A percentile compares a stretch with the other conserved stretches of the same genome.
Evolutionary conservation across 2,329 filamentous ascomycete genomes (phyloP).

Genomic region (Bisporella sp.): DNA sequence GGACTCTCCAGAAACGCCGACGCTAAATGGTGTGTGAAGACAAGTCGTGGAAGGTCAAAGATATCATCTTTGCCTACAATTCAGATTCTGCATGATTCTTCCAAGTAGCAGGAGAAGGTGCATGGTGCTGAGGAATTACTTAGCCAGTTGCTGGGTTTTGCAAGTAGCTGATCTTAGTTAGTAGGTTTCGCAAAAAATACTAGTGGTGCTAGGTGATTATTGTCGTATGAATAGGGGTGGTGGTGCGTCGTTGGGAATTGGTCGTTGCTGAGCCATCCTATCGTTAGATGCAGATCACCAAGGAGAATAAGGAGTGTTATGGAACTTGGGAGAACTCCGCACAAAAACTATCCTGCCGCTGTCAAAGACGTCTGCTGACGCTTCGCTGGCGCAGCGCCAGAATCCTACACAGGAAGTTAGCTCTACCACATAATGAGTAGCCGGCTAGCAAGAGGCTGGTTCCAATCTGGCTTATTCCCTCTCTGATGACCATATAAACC

Average conservation of each 20-base stretch:
- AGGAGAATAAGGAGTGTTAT: slow-evolving; percentile 15
- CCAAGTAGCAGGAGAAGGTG: slow-evolving; percentile 5
- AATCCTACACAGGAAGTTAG: slow-evolving; percentile 23
- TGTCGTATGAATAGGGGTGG: no score
- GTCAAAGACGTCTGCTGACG: slow-evolving; percentile 26
- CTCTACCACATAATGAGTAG: background rate
- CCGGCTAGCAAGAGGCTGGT: slow-evolving; percentile 1
- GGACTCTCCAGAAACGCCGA: slow-evolving; percentile 11
- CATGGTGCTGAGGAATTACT: slow-evolving; percentile 12
- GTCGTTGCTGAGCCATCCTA: slow-evolving; percentile 12
- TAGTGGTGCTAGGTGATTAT: no score
- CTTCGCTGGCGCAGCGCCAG: slow-evolving; percentile 20
- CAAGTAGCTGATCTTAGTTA: background rate
- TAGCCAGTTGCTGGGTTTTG: slow-evolving; percentile 5
- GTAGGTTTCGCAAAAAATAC: no score
- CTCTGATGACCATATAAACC: slow-evolving; percentile 8
- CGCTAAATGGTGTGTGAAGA: slow-evolving; percentile 8
- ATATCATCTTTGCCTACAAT: slow-evolving; percentile 9
- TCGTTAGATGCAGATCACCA: slow-evolving; percentile 23
- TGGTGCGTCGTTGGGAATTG: no score
- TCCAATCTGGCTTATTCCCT: slow-evolving; percentile 5
- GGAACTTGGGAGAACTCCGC: slow-evolving; percentile 13
- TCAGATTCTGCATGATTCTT: slow-evolving; percentile 6
- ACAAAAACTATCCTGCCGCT: slow-evolving; percentile 24
- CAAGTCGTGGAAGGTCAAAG: background rate